Evolutionary conservation across 345 rosid genomes (phyloP), one percentile per base, ranked within the genome.

Genomic region (Camelina sativa): DNA sequence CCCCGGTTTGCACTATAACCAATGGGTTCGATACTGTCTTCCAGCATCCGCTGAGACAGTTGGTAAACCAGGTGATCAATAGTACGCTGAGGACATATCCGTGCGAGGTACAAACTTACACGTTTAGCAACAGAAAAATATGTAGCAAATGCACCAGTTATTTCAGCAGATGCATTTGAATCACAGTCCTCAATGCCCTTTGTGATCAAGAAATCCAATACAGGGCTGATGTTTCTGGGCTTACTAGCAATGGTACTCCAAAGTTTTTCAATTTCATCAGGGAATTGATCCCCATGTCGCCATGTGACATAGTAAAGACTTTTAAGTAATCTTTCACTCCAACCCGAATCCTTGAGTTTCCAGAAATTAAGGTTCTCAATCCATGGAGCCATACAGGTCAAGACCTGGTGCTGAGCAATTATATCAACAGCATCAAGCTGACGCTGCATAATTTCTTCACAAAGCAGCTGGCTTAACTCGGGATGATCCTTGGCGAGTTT

Each of bases 311-410:
- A 95, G 80, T 95, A 95, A 76, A 95, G 98, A 80, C 98, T 92
- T 86, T 95, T 95, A 48, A 95, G 76, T 82, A 90, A 81, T 79
- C 99, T 87, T 67, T 92, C 98, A 83, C 96, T 88, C 99, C 99
- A 95, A 75, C 98, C 98, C 0, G 99, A 90, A 75, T 95, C 99
- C 87, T 90, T 95, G 69, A 92, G 96, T 85, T 90, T 95, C 98
- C 98, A 95, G 82, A 95, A 90, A 79, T 95, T 90, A 61, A 95
- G 96, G 64, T 95, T 95, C 82, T 95, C 99, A 81, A 95, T 95
- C 98, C 99, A 95, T 23, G 99, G 99, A 81, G 99, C 99, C 99
- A 95, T 90, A 80, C 99, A 95, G 7, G 99, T 95, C 79, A 95
- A 84, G 71, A 92, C 99, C 87, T 95, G 99, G 84, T 95, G 99